Evolutionary conservation across 2,329 filamentous ascomycete genomes (phyloP).

Genomic region (Clarireedia hainanense): DNA sequence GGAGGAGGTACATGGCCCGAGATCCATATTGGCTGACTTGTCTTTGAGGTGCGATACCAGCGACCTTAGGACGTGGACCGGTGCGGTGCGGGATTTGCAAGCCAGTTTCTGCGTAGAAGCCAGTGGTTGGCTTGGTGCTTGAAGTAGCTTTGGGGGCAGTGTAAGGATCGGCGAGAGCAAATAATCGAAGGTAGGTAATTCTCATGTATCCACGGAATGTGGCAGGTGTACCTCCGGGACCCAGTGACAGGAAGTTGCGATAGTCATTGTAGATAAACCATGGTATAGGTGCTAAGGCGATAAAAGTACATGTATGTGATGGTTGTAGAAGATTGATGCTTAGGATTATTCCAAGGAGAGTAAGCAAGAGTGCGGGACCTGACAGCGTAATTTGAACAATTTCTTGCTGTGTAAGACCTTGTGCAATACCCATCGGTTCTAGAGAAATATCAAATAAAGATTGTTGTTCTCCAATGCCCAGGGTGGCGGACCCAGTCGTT

Average conservation of each 20-base stretch:
- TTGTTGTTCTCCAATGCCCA: slow-evolving; percentile 13
- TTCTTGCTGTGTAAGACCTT: slow-evolving; percentile 21
- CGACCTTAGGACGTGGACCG: slow-evolving; percentile 58
- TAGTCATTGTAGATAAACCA: slow-evolving; percentile 60
- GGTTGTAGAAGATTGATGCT: slow-evolving; percentile 45
- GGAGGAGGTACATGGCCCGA: slow-evolving; percentile 42
- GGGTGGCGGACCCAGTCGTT: slow-evolving; percentile 8
- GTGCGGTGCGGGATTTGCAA: slow-evolving; percentile 54
- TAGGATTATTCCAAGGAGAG: slow-evolving; percentile 43
- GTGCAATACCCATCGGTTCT: slow-evolving; percentile 18
- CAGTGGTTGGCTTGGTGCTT: slow-evolving; percentile 43
- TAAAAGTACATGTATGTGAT: slow-evolving; percentile 40
- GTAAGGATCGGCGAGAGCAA: slow-evolving; percentile 65
- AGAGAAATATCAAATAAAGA: slow-evolving; percentile 10
- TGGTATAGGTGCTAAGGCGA: slow-evolving; percentile 41
- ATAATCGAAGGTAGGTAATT: slow-evolving; percentile 64
- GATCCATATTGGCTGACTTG: slow-evolving; percentile 63
- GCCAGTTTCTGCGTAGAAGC: slow-evolving; percentile 45
- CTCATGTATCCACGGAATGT: slow-evolving; percentile 66
- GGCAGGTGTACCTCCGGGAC: slow-evolving; percentile 71
- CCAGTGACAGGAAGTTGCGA: slow-evolving; percentile 65
- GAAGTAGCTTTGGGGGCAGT: slow-evolving; percentile 45
- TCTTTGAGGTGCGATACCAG: slow-evolving; percentile 73
- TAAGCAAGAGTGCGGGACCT: slow-evolving; percentile 33
- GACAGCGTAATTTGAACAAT: slow-evolving; percentile 25